These are phyloP conservation scores for Haplosporangium sp. DNA, from an alignment of 371 early-diverging fungal genomes.

Conservation along the genomic window DNA sequence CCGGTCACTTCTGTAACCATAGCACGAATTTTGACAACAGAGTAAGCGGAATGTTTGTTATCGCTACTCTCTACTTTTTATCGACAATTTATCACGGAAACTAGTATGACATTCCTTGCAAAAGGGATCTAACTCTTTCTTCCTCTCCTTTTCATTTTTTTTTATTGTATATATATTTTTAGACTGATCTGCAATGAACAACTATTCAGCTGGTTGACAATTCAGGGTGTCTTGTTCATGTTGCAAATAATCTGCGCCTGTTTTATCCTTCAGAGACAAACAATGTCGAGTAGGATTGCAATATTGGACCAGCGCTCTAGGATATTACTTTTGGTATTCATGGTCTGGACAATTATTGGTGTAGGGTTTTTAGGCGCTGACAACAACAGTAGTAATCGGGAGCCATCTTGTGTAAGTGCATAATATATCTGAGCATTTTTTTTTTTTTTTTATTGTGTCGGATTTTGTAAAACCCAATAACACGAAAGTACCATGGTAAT, in stretches of 20 bases:
- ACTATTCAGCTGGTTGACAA: constrained; percentile 52
- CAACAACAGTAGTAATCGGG: constrained; percentile 6
- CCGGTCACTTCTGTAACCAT: constrained; percentile 46
- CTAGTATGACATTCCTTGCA: background rate
- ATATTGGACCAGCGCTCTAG: constrained; percentile 41
- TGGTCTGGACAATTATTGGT: constrained; percentile 52
- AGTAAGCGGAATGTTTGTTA: constrained; percentile 29
- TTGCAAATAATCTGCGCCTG: constrained; percentile 40
- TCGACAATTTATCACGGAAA: no score
- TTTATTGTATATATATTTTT: background rate
- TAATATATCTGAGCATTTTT: background rate
- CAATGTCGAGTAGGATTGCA: constrained; percentile 27
- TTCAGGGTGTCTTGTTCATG: constrained; percentile 40
- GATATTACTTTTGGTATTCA: constrained; percentile 32
- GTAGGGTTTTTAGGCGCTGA: constrained; percentile 39
- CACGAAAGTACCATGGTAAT: no score
- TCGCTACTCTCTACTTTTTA: background rate
- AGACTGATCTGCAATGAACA: constrained; percentile 52
- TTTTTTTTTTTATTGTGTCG: background rate
- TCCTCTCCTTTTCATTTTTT: background rate
- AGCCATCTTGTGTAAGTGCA: constrained; percentile 24
- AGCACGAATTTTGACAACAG: constrained; percentile 27
- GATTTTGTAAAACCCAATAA: no score
- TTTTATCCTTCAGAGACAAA: constrained; percentile 38
- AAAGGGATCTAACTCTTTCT: no score